A percentile compares a stretch with the other conserved stretches of the same genome.
Conservation (phyloP, 108 stramenopile genomes). For the Cyclotella distinguenda region DNA sequence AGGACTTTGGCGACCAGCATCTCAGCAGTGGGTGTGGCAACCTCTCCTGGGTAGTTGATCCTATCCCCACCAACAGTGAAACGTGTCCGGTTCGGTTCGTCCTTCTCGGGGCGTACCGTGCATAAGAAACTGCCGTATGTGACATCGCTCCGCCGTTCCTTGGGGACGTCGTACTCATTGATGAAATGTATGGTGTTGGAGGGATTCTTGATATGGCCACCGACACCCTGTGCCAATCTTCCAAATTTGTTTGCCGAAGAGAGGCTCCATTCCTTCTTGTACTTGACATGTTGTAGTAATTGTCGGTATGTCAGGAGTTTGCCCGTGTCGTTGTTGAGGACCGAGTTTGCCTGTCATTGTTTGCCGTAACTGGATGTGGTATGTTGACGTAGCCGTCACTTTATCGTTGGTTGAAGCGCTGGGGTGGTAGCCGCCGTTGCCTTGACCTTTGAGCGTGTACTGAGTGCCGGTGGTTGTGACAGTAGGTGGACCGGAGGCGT, state of each 20-base stretch:
- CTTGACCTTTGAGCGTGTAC: too few species aligned
- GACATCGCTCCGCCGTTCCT: constrained; percentile 13
- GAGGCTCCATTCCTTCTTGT: not conserved
- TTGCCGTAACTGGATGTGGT: too few species aligned
- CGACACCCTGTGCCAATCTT: constrained; percentile 8
- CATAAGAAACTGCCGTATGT: constrained; percentile 34
- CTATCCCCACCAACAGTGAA: constrained; percentile 48
- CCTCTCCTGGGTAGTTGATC: constrained; percentile 39
- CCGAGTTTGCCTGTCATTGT: constrained; percentile 17
- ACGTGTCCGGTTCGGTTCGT: constrained; percentile 31
- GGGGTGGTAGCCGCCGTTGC: too few species aligned
- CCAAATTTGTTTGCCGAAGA: constrained; percentile 23
- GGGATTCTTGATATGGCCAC: not conserved
- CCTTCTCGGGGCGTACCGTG: constrained; percentile 38
- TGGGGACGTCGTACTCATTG: not conserved
- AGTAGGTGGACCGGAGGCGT: too few species aligned
- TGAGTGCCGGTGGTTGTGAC: too few species aligned
- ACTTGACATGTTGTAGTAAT: not conserved
- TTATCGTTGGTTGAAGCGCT: too few species aligned
- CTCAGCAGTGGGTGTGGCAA: constrained; percentile 35
- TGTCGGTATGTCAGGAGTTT: constrained; percentile 14
- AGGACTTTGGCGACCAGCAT: constrained; percentile 48
- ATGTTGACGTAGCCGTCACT: too few species aligned
- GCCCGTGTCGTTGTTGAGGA: constrained; percentile 32
- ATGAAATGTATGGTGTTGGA: constrained; percentile 51